Evolutionary conservation across 805 yeast species (phyloP).

Genomic region (Lipomyces sp.): DNA sequence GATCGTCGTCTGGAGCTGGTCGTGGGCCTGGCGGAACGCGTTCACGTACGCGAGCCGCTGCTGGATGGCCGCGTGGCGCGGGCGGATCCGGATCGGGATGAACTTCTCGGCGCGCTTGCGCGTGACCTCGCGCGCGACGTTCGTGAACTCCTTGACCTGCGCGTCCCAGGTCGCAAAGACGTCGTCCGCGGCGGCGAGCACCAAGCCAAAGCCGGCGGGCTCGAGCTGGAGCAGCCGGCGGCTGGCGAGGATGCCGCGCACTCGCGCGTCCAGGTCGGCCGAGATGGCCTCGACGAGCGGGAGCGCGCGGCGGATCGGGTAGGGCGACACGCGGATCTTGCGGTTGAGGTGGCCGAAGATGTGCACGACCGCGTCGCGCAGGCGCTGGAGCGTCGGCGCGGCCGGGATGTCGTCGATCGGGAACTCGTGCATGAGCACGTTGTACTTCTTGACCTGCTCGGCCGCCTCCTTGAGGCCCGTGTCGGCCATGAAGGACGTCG

Average conservation of each 20-base stretch:
- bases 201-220: constrained; percentile 42
- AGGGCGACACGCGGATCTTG: constrained; percentile 54
- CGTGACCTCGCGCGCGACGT: constrained; percentile 67
- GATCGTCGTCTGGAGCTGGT: constrained; percentile 46
- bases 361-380: constrained; percentile 46
- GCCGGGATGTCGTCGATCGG: constrained; percentile 60
- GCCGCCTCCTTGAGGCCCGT: constrained; percentile 51
- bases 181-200: constrained; percentile 36
- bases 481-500: constrained; percentile 68
- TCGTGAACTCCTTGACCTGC: constrained; percentile 58
- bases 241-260: constrained; percentile 42
- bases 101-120: constrained; percentile 72
- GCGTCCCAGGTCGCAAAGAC: constrained; percentile 56
- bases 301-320: constrained; percentile 64
- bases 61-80: constrained; percentile 42
- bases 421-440: constrained; percentile 62
- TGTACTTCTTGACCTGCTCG: constrained; percentile 49
- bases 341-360: constrained; percentile 60
- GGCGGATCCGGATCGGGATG: constrained; percentile 58
- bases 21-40: constrained; percentile 53
- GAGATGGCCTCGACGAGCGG: constrained; percentile 64
- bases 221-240: constrained; percentile 47
- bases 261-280: constrained; percentile 49
- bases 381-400: constrained; percentile 45
- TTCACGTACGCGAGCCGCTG: constrained; percentile 46